Evolutionary conservation across 805 yeast genomes (phyloP), one percentile per base, ranked within the genome.

Genomic region (Candida ovalis): DNA sequence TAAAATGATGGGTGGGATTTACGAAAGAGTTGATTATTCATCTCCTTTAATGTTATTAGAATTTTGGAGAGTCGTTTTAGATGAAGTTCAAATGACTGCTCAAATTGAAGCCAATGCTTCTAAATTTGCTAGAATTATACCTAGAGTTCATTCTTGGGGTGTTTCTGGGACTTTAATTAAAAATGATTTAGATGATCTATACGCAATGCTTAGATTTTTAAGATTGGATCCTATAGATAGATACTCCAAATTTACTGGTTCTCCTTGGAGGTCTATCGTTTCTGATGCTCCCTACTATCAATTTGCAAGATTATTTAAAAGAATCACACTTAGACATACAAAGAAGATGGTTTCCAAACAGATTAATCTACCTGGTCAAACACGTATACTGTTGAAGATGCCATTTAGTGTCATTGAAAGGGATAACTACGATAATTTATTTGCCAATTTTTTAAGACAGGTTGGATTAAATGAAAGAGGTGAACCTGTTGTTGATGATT

Each of bases 151-250:
- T 67, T 82, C 96, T 0, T 94, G 98, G 98, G 97, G 96, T 15
- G 97, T 91, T 0, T 88, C 96, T 1, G 99, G 99, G 6, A 94
- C 99, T 0, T 96, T 97, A 0, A 84, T 90, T 15, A 81, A 83
- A 54, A 78, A 77, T 52, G 75, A 80, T 36, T 66, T 86, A 38
- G 63, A 73, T 28, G 97, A 92, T 64, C 71, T 91, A 42, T 80
- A 77, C 40, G 85, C 96, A 0, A 73, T 89, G 4, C 61, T 91
- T 30, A 75, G 80, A 13, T 92, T 88, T 58, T 64, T 90, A 50
- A 73, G 83, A 52, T 62, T 81, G 15, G 69, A 72, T 33, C 99
- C 98, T 0, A 86, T 88, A 54, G 71, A 71, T 45, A 33, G 36
- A 23, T 52, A 58, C 27, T 44, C 62, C 13, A 47, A 45, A 5